These are phyloP conservation scores for Starmerella lactis-condensi DNA, from an alignment of 805 yeast genomes.

Conservation along the genomic window DNA sequence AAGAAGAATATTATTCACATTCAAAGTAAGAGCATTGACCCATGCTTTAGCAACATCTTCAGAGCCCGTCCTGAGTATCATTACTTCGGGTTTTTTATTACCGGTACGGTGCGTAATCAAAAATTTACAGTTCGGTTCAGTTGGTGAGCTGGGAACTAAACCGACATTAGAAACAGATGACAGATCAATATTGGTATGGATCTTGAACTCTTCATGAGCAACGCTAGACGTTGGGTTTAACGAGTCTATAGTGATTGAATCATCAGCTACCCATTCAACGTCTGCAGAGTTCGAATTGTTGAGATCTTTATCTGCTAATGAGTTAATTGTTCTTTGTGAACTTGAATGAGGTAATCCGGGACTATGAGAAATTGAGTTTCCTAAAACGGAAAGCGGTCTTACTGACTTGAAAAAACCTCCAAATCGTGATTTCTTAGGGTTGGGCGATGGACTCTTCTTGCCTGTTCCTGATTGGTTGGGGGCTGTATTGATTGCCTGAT, in stretches of 20 bases:
- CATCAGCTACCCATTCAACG: conserved; percentile 6
- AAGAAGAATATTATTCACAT: conserved; percentile 5
- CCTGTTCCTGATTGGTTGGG: background rate
- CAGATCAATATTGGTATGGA: background rate
- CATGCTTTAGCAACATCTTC: conserved; percentile 55
- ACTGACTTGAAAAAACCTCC: conserved; percentile 26
- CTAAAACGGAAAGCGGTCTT: conserved; percentile 23
- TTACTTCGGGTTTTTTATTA: conserved; percentile 4
- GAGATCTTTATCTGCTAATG: too few species aligned
- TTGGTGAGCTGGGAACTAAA: background rate
- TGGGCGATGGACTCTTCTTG: background rate
- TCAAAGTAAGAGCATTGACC: conserved; percentile 28
- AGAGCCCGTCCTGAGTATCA: conserved; percentile 44
- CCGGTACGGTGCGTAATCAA: conserved; percentile 3
- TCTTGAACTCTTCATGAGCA: conserved; percentile 3
- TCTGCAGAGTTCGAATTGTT: too few species aligned
- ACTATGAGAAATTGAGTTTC: too few species aligned
- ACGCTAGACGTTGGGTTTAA: conserved; percentile 1
- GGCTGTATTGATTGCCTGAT: background rate
- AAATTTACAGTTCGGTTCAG: too few species aligned
- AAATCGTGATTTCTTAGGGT: conserved; percentile 19
- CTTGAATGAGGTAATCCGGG: too few species aligned
- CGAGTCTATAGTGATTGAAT: conserved; percentile 1
- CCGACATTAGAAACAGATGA: conserved; percentile 2
- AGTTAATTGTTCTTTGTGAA: too few species aligned